These are phyloP conservation scores for Talaromyces sp. DNA, from an alignment of 2,329 filamentous ascomycete genomes.

Conservation along the genomic window DNA sequence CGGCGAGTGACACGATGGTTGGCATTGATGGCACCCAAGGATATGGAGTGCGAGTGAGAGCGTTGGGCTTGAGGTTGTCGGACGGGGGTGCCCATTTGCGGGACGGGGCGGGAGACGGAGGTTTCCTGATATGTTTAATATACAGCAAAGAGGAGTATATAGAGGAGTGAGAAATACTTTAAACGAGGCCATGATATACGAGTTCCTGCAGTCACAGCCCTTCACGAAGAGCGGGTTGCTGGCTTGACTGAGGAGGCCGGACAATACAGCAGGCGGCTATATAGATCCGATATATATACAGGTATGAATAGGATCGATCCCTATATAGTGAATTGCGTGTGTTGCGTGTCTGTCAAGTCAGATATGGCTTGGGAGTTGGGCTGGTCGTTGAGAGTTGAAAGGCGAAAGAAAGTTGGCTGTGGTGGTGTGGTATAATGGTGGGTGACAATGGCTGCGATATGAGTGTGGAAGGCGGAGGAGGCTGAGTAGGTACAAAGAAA, in stretches of 20 bases:
- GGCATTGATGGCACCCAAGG: constrained; percentile 71
- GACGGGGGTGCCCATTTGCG: constrained; percentile 58
- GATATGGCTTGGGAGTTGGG: neutral
- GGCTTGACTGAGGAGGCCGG: constrained; percentile 15
- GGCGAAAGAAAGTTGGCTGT: neutral
- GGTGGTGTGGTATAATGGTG: neutral
- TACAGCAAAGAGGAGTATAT: neutral
- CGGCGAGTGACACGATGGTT: constrained; percentile 84
- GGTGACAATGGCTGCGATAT: constrained; percentile 1
- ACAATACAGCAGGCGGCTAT: constrained; percentile 18
- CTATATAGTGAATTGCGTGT: neutral
- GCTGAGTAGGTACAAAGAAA: neutral
- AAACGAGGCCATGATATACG: constrained; percentile 39
- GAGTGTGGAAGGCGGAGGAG: neutral
- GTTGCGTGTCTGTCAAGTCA: neutral
- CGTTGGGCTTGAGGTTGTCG: constrained; percentile 61
- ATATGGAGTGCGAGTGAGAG: constrained; percentile 76
- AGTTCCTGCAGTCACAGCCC: constrained; percentile 26
- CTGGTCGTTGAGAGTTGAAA: neutral
- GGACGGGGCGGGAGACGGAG: constrained; percentile 63
- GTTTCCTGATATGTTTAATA: constrained; percentile 29
- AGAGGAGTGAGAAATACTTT: constrained; percentile 28
- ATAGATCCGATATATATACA: constrained; percentile 23
- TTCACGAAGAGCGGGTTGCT: constrained; percentile 9
- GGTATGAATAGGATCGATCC: constrained; percentile 13